Base-by-base conservation (phyloP, 2,329 filamentous ascomycete species). In the Fusarium sp. region DNA sequence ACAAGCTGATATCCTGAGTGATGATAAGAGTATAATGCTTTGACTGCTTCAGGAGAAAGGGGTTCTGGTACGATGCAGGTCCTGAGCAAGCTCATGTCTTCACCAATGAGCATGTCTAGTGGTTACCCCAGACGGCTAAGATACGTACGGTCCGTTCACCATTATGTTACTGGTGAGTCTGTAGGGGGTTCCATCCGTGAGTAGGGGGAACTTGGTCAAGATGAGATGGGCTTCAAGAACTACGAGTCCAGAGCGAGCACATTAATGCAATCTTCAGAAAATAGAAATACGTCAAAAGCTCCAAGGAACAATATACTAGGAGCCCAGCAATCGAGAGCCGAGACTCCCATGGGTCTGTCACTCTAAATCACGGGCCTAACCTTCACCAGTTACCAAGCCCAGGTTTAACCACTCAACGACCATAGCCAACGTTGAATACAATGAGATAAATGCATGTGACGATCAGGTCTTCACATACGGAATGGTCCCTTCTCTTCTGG, bases 381-480 rank as follows among this genome's bases (percentile, higher is more conserved):
- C 18, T 20, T 51, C 34, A 27, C 3, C 23, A 51, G 18, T 20
- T 4, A 8, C 13, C 13, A 27, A 20, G 8, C 6, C 7, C 23
- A 5, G 7, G 21, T 18, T 40, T 12, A n/a, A 7, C 4, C 18
- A 41, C 16, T 7, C 14, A 41, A 5, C 8, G 18, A 13, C 4
- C 7, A 1, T 0, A 4, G 11, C 18, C 4, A 13, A 21, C 4
- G 9, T 20, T 4, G 12, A 18, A 16, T 16, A n/a, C 16, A 14
- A 8, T 21, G 11, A 41, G 13, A 25, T 9, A 25, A 6, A 51
- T 41, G 13, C 25, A 51, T 51, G 32, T 20, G 13, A 40, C 5
- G 7, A 16, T 25, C 5, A 16, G 3, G 8, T 9, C 3, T 18
- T 7, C 3, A 9, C 10, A 27, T 46, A 12, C 4, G 18, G 2